Conservation (phyloP, 2,329 filamentous ascomycete species). For the Hypomyces perniciosus region DNA sequence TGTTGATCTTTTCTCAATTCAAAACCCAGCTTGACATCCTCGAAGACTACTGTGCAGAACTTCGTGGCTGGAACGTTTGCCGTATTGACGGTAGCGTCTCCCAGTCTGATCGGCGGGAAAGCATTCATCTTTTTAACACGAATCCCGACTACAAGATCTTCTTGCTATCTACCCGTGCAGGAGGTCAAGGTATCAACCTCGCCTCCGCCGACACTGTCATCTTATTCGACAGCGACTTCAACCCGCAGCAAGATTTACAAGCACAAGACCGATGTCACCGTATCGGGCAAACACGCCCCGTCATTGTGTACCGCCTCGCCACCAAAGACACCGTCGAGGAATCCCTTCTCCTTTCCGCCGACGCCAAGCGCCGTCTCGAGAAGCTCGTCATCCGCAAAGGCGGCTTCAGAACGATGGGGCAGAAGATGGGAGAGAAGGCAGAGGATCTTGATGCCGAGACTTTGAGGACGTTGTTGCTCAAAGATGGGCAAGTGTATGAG, state of each 20-base stretch:
- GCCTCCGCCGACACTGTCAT: constrained; percentile 89
- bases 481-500: constrained; percentile 64
- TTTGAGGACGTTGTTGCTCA: constrained; percentile 56
- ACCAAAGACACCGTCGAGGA: constrained; percentile 93
- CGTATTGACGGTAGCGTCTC: constrained; percentile 86
- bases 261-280: constrained; percentile 93
- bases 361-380: constrained; percentile 85
- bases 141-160: constrained; percentile 67
- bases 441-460: constrained; percentile 55
- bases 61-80: constrained; percentile 75
- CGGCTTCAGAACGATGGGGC: constrained; percentile 64
- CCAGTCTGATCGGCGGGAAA: constrained; percentile 62
- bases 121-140: constrained; percentile 69
- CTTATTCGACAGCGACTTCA: constrained; percentile 84
- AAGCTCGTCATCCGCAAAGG: constrained; percentile 96
- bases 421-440: constrained; percentile 49
- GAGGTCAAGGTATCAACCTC: constrained; percentile 92
- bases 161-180: constrained; percentile 81
- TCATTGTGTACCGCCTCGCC: constrained; percentile 88
- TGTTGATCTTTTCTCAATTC: constrained; percentile 95
- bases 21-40: constrained; percentile 89
- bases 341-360: constrained; percentile 75
- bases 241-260: constrained; percentile 94
- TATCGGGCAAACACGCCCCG: constrained; percentile 87
- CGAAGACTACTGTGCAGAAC: constrained; percentile 71